phyloP scores from a whole-genome alignment of 371 early-diverging fungal genomes.

The Syncephalastrum contaminatum region DNA sequence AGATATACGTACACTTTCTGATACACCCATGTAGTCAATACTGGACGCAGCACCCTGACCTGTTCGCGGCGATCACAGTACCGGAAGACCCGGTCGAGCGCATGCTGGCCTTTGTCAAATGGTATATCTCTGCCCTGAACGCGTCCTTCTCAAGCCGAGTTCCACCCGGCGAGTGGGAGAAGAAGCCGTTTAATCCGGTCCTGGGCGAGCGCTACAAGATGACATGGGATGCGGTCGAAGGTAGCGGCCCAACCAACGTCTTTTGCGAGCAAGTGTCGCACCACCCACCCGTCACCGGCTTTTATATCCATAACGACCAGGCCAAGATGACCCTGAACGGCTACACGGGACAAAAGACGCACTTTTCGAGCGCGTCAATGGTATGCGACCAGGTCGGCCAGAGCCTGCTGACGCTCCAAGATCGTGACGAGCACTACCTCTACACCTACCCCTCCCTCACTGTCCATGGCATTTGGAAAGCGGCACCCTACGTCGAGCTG shows the following conservation, averaged over 20 bases:
- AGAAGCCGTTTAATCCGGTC: slow-evolving; percentile 82
- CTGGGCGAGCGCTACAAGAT: slow-evolving; percentile 75
- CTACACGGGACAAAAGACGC: slow-evolving; percentile 55
- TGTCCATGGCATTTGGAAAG: slow-evolving; percentile 47
- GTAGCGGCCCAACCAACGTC: slow-evolving; percentile 54
- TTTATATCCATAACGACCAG: slow-evolving; percentile 63
- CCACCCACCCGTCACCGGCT: slow-evolving; percentile 70
- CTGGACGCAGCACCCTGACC: slow-evolving; percentile 70
- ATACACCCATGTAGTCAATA: slow-evolving; percentile 50
- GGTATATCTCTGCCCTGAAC: slow-evolving; percentile 78
- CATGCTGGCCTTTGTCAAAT: slow-evolving; percentile 64
- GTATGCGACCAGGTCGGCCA: slow-evolving; percentile 41
- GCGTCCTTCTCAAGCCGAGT: slow-evolving; percentile 58
- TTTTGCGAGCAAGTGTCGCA: slow-evolving; percentile 73
- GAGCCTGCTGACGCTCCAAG: slow-evolving; percentile 19
- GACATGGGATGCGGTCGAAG: slow-evolving; percentile 65
- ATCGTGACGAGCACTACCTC: slow-evolving; percentile 31
- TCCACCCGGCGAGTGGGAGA: slow-evolving; percentile 58
- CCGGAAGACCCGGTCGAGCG: slow-evolving; percentile 60
- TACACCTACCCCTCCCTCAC: slow-evolving; percentile 39
- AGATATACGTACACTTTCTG: not conserved
- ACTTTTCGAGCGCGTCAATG: slow-evolving; percentile 32
- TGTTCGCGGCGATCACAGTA: slow-evolving; percentile 61
- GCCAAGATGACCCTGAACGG: slow-evolving; percentile 65
- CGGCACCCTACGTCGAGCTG: slow-evolving; percentile 70